Percentiles rank a stretch among this genome's conserved stretches.
These are phyloP conservation scores for Penicillium ochrochloron DNA, from an alignment of 495 filamentous ascomycete species.

Conservation along the genomic window DNA sequence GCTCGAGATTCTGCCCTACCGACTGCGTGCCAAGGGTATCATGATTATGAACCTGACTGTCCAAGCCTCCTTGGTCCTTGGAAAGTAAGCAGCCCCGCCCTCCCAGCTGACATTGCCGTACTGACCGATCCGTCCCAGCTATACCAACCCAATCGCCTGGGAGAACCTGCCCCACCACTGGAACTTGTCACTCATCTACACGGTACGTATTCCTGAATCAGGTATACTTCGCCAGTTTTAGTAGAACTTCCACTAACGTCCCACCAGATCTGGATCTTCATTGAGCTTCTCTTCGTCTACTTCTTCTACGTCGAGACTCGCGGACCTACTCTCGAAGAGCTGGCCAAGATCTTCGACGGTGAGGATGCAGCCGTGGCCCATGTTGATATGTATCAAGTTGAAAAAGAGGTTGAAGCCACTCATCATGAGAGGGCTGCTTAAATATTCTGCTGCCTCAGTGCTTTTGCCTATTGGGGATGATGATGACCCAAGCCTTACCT, in stretches of 20 bases:
- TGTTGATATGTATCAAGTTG: conserved; percentile 23
- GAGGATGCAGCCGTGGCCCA: conserved; percentile 52
- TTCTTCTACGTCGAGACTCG: conserved; percentile 69
- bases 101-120: not conserved
- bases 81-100: conserved; percentile 44
- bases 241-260: not conserved
- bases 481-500: not conserved
- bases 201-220: conserved; percentile 21
- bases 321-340: conserved; percentile 67
- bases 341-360: conserved; percentile 64
- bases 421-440: conserved; percentile 9
- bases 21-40: conserved; percentile 69
- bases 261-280: conserved; percentile 53
- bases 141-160: conserved; percentile 60
- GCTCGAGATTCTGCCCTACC: conserved; percentile 67
- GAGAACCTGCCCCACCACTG: conserved; percentile 53
- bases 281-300: conserved; percentile 62
- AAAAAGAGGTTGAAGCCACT: conserved; percentile 20
- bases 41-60: conserved; percentile 66
- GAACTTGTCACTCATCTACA: conserved; percentile 64
- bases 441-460: not conserved
- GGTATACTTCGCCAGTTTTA: no score
- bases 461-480: not conserved
- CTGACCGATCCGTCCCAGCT: conserved; percentile 12
- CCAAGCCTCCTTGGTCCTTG: conserved; percentile 59